These are phyloP conservation scores for Coprinopsis cinerea DNA, from an alignment of 768 basidiomycete genomes.

Conservation along the genomic window DNA sequence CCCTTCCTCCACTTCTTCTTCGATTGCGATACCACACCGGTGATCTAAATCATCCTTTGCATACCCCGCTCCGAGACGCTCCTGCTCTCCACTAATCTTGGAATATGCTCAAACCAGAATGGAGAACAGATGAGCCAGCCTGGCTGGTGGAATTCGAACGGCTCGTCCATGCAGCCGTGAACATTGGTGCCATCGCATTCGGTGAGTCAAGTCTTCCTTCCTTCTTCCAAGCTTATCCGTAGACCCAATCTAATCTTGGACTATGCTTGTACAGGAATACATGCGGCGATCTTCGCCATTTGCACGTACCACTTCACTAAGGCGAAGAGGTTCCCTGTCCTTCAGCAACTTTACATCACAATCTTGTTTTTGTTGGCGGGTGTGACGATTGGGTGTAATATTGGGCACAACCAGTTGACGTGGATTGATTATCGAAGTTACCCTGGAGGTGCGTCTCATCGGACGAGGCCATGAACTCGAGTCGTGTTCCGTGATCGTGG, in stretches of 20 bases:
- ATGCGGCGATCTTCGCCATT: constrained; percentile 1
- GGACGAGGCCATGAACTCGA: no score
- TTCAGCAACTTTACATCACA: constrained; percentile 4
- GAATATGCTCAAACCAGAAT: not conserved
- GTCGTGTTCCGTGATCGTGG: no score
- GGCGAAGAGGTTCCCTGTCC: not conserved
- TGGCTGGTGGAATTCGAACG: not conserved
- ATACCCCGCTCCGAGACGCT: no score
- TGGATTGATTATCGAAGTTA: constrained; percentile 3
- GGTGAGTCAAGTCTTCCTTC: not conserved
- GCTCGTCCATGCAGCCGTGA: constrained; percentile 3
- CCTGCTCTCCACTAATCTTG: no score
- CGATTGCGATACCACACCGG: no score
- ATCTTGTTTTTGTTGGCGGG: not conserved
- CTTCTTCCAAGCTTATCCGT: not conserved
- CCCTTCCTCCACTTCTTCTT: no score
- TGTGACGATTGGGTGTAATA: constrained; percentile 5
- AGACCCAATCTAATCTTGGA: not conserved
- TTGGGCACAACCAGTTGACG: constrained; percentile 2
- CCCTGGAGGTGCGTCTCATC: constrained; percentile 1
- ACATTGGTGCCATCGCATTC: constrained; percentile 3
- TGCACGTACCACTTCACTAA: constrained; percentile 1
- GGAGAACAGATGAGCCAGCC: not conserved
- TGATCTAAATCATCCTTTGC: no score
- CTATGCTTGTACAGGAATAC: not conserved